Evolutionary conservation across 768 basidiomycete species (phyloP), one percentile per base, ranked within the genome.

Genomic region (Serendipita vermifera): DNA sequence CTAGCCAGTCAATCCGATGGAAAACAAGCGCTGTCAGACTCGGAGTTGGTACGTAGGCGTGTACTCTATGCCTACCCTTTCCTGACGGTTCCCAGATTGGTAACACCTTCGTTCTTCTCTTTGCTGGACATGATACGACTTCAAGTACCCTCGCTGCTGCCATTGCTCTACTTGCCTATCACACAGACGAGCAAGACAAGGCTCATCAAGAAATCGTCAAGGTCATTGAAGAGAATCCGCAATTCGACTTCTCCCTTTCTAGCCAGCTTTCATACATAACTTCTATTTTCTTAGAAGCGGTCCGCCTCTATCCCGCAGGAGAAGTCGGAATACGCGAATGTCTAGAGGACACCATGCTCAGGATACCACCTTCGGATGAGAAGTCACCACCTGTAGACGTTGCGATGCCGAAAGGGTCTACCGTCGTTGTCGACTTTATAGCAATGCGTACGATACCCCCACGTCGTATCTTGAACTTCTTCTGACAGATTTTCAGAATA

Each of bases 401-500:
- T 20, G 24, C 32, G 22, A 27, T 58, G 13, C 20, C 33, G 5
- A 29, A 39, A 5, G 3, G 11, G 26, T 55, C 33, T 6, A 17
- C 55, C 58, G 65, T 75, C 13, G 61, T 75, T 3, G 67, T 76
- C 4, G 77, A 79, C 59, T 72, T 76, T 72, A 59, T 78, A 56
- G 76, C 75, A 58, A 64, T 76, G 43, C 72, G 76, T 77, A 60
- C 68, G 75, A 59, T 40, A 26, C 29, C 27, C 17, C 17, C 24
- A 5, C 6, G 6, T 41, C 26, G 17, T 27, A 54, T 11, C n/a
- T 33, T 56, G 14, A 14, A n/a, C 48, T 65, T 59, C 63, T 56
- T 38, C 60, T 41, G n/a, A 24, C 27, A 11, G 58, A 1, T 11
- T 24, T 35, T n/a, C 57, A 78, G 77, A 76, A 64, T 72, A 76